Conservation (phyloP, 163 green algal species). For the Scenedesmus sp. region DNA sequence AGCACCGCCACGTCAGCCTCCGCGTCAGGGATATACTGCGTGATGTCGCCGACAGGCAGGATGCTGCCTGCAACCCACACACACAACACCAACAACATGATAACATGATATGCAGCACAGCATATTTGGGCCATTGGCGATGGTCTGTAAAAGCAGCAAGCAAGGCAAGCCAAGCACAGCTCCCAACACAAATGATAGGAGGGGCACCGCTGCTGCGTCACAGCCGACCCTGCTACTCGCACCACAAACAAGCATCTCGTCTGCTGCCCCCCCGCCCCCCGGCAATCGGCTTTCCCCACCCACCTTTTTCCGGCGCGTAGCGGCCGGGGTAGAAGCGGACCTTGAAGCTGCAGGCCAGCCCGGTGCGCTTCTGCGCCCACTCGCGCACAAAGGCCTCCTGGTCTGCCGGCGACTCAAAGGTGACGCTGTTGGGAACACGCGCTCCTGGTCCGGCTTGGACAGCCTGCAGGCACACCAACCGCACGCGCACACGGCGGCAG, state of each 20-base stretch:
- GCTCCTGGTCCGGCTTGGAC: slow-evolving; percentile 85
- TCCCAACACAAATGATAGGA: neutral
- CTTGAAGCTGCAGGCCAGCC: slow-evolving; percentile 85
- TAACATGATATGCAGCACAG: neutral
- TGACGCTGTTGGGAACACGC: slow-evolving; percentile 88
- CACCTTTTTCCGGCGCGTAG: slow-evolving; percentile 93
- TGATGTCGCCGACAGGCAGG: slow-evolving; percentile 84
- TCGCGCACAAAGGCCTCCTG: slow-evolving; percentile 93
- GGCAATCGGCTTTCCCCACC: neutral
- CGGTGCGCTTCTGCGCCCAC: slow-evolving; percentile 90
- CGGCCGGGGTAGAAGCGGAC: slow-evolving; percentile 92
- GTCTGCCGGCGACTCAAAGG: slow-evolving; percentile 86
- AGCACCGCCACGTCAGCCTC: slow-evolving; percentile 97
- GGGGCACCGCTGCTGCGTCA: too few species aligned
- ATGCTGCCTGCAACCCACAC: slow-evolving; percentile 79
- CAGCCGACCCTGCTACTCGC: too few species aligned
- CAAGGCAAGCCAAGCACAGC: neutral
- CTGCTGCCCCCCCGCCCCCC: too few species aligned
- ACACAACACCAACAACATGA: slow-evolving; percentile 4
- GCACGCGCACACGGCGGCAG: neutral
- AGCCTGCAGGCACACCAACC: slow-evolving; percentile 73
- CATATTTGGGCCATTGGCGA: too few species aligned
- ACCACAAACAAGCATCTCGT: too few species aligned
- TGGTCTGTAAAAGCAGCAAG: neutral
- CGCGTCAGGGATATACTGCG: slow-evolving; percentile 89